Evolutionary conservation across 202 grass and related monocot genomes (phyloP), one percentile per base, ranked within the genome.

Genomic region (Panicum hallii): DNA sequence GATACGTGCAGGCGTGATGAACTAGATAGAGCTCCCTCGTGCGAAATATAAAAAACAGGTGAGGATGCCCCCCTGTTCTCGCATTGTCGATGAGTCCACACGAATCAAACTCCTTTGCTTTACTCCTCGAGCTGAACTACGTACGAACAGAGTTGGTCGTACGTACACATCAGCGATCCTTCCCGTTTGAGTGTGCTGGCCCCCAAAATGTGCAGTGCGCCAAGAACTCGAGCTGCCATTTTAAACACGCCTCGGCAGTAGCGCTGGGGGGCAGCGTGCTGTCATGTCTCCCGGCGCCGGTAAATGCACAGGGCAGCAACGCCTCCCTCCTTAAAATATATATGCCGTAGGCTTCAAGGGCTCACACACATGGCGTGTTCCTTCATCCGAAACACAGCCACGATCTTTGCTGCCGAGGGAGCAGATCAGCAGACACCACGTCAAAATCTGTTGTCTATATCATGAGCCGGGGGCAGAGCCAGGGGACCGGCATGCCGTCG

Each of bases 221-320:
- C 38, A 42, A 45, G 50, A 44, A 58, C 49, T 32, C 38, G n/a
- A 30, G 38, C 52, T 57, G 65, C 63, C 57, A 83, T 74, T 64
- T 74, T 19, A 28, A 50, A 63, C 40, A 65, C 58, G 55, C 5
- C 6, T 23, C 11, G 13, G 71, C 53, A n/a, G 16, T 14, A 30
- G 43, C 26, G 5, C 41, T 23, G 32, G 50, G 50, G 41, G 44
- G 3, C 63, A 78, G 26, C 12, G 50, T 68, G 49, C 4, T 26
- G 63, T 58, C 50, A 5, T 23, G 17, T 78, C 52, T 46, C 52
- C 40, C 41, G 7, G 57, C 23, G 84, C 76, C 45, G 16, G 20
- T 32, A 20, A 63, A 6, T 4, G 20, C 75, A 80, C 67, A 64
- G 6, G 68, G 28, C 43, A 62, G 30, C 58, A 5, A 12, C 3